Evolutionary conservation across 192 early-diverging fungal genomes (phyloP), one percentile per base, ranked within the genome.

Genomic region (Mortierella alpina): DNA sequence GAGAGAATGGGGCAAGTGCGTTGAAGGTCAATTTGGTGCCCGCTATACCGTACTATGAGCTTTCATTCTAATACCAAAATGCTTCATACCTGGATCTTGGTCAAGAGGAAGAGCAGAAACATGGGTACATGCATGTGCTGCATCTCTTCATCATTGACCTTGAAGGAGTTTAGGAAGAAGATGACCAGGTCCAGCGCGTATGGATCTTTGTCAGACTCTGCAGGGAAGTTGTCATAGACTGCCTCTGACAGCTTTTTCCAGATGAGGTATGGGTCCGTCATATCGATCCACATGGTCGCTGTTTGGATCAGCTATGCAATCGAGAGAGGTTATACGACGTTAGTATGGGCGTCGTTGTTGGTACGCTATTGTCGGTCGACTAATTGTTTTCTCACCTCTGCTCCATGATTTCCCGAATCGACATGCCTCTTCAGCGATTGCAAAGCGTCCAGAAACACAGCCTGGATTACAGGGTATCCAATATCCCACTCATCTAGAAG

Each of bases 241-340:
- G 88, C 70, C 44, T 84, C 83, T 15, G 89, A 88, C 7, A 95
- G 76, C 55, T 92, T 90, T 54, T 88, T 88, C 94, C 95, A 97
- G 13, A 95, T 89, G n/a, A 94, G 73, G 61, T 91, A 91, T 7
- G 96, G 94, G 48, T 96, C 93, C n/a, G 95, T 85, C 90, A 94
- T 92, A 66, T 96, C 94, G 31, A 98, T 80, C 83, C 95, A 94
- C 95, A 96, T 96, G 42, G 90, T 92, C 2, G 93, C 93, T 14
- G 93, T 92, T 77, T 95, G 94, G 18, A 92, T 84, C 22, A 96
- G 82, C 88, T 93, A 73, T 11, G 14, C 42, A 12, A 47, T 23
- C 13, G 11, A 44, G 23, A 49, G 41, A 8, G 54, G 62, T 13
- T 5, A 66, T 18, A 46, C 9, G 9, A 14, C 0, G 42, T 61